These are phyloP conservation scores for Xylaria hypoxylon DNA, from an alignment of 2,329 filamentous ascomycete genomes.

Conservation along the genomic window DNA sequence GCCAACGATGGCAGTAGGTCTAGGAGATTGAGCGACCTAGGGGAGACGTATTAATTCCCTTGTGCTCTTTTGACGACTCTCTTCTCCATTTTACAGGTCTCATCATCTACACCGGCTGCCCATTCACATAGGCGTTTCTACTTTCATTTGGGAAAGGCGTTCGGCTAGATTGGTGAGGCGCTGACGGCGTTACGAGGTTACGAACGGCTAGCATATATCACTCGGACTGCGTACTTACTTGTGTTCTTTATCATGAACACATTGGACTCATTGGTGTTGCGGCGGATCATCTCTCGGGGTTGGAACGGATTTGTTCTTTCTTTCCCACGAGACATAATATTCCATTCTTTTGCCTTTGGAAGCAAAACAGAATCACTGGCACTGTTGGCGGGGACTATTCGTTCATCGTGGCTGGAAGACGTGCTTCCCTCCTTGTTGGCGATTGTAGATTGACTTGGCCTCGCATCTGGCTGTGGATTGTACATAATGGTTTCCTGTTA, in stretches of 20 bases:
- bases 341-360: slow-evolving; percentile 23
- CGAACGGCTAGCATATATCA: slow-evolving; percentile 47
- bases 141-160: slow-evolving; percentile 36
- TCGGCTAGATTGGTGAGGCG: slow-evolving; percentile 42
- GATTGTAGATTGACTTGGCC: slow-evolving; percentile 29
- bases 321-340: slow-evolving; percentile 35
- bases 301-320: slow-evolving; percentile 27
- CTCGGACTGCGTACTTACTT: slow-evolving; percentile 35
- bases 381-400: slow-evolving; percentile 11
- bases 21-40: slow-evolving; percentile 61
- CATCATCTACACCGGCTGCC: slow-evolving; percentile 34
- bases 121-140: slow-evolving; percentile 36
- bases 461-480: slow-evolving; percentile 19
- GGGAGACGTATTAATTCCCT: slow-evolving; percentile 63
- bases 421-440: slow-evolving; percentile 13
- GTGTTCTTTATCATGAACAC: slow-evolving; percentile 26
- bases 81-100: slow-evolving; percentile 41
- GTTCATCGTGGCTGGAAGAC: slow-evolving; percentile 4
- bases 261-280: slow-evolving; percentile 34
- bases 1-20: slow-evolving; percentile 48
- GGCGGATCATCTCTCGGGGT: slow-evolving; percentile 33
- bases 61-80: slow-evolving; percentile 43
- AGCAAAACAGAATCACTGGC: slow-evolving; percentile 13
- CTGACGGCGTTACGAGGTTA: slow-evolving; percentile 49
- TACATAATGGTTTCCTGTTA: slow-evolving; percentile 31